phyloP scores from a whole-genome alignment of 257 asterid genomes.

The Ophiorrhiza pumila region DNA sequence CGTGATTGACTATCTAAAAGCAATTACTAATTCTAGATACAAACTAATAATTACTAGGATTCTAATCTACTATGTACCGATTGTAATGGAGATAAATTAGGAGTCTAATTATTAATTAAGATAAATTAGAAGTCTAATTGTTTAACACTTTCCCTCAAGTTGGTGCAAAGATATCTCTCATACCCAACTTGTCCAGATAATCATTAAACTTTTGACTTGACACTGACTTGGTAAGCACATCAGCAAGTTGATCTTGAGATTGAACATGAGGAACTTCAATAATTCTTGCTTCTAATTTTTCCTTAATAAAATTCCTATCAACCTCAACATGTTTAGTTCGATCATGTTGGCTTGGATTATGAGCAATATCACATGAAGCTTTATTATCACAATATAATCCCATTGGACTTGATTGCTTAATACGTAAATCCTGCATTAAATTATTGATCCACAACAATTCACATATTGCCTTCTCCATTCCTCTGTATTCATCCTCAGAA shows the following conservation, averaged over 20 bases:
- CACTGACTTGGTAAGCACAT: constrained; percentile 4
- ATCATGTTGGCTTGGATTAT: not conserved
- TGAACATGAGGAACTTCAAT: constrained; percentile 7
- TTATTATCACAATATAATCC: not conserved
- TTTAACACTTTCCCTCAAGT: no score
- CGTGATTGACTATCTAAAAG: no score
- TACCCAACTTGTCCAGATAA: not conserved
- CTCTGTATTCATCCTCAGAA: not conserved
- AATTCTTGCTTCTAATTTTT: not conserved
- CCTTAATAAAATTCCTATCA: not conserved
- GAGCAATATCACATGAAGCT: not conserved
- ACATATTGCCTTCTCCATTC: constrained; percentile 9
- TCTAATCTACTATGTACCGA: no score
- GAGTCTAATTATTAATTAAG: no score
- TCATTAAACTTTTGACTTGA: not conserved
- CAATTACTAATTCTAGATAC: no score
- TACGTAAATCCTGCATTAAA: not conserved
- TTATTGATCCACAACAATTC: constrained; percentile 9
- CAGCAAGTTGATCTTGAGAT: not conserved
- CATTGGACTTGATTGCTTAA: not conserved
- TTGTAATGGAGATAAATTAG: no score
- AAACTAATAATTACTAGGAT: no score
- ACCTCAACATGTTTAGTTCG: not conserved
- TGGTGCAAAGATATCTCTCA: no score
- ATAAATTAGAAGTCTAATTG: no score